Conservation (phyloP, 805 yeast genomes). For the Yamadazyma phyllophila region DNA sequence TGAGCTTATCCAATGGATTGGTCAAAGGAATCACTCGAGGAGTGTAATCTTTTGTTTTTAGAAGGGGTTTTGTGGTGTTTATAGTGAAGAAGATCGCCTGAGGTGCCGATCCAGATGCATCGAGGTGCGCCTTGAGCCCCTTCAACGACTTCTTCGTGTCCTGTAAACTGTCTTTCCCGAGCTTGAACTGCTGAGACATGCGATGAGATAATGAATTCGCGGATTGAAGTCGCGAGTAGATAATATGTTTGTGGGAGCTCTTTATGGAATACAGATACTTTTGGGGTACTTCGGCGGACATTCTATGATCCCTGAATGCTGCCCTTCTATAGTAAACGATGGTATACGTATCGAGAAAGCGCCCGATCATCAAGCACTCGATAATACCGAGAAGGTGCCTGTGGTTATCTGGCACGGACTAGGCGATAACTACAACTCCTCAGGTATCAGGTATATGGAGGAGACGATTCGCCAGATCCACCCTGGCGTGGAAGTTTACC, state of each 20-base stretch:
- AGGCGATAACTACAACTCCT: conserved; percentile 70
- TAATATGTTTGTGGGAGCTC: neutral
- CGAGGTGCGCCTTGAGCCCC: conserved; percentile 15
- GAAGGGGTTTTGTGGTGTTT: conserved; percentile 28
- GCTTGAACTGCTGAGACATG: conserved; percentile 4
- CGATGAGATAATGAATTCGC: conserved; percentile 1
- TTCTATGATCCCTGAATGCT: neutral
- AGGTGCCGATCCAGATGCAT: conserved; percentile 13
- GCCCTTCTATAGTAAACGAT: neutral
- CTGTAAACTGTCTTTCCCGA: conserved; percentile 7
- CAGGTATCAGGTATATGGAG: conserved; percentile 50
- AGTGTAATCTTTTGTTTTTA: conserved; percentile 35
- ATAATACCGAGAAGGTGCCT: conserved; percentile 28
- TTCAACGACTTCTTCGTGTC: conserved; percentile 10
- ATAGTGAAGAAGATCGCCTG: conserved; percentile 32
- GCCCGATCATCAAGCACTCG: neutral
- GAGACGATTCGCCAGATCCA: conserved; percentile 40
- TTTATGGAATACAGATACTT: neutral
- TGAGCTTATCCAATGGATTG: conserved; percentile 47
- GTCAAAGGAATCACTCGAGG: conserved; percentile 52
- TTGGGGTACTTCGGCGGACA: neutral
- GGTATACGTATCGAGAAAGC: neutral
- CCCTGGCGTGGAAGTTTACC: conserved; percentile 54
- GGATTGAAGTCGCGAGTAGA: neutral
- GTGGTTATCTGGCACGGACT: conserved; percentile 84